Base-by-base conservation (phyloP, 768 basidiomycete genomes). In the Suillus cothurnatus region DNA sequence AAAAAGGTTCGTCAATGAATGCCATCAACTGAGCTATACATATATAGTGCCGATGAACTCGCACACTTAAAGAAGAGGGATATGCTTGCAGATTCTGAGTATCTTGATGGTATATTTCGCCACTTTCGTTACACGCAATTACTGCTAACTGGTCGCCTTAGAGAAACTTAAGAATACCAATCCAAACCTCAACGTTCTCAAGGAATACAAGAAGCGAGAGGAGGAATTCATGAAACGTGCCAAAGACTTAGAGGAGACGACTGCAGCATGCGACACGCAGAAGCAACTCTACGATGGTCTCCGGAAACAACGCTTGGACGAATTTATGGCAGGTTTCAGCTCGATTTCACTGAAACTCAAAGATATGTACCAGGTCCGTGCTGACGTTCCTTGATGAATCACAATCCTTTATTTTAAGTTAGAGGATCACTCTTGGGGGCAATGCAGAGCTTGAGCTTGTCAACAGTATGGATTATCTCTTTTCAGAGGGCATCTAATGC, bases 361-460 rank as follows among this genome's bases (percentile, higher is more conserved):
- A 81, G 97, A 99, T 80, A 99, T 99, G 97, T 99, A 99, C 72
- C 97, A 98, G 88, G 96, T 95, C 53, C 43, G 84, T 66, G 1
- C 47, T 15, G 19, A 47, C 6, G 12, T 34, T 15, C 9, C 11
- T 36, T 14, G 31, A 39, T 31, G 15, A 3, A n/a, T 15, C 23
- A 43, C 12, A 34, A 26, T 32, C 28, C 28, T 6, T 23, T 5
- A 43, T 23, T 4, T 23, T 17, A 19, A 28, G 64, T 28, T 69
- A 98, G 97, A 97, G 98, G 94, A 99, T 99, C 74, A 99, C 97
- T 0, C 83, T 98, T 32, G 97, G 97, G 43, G 97, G 97, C 15
- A 98, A 99, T 71, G 97, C 97, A 23, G 97, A 99, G 73, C 86
- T 99, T 11, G 97, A 99, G 74, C 81, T 98, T 47, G 97, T 99